Evolutionary conservation across 176 grass and related monocot species (phyloP).

Genomic region (Musa beccarii): DNA sequence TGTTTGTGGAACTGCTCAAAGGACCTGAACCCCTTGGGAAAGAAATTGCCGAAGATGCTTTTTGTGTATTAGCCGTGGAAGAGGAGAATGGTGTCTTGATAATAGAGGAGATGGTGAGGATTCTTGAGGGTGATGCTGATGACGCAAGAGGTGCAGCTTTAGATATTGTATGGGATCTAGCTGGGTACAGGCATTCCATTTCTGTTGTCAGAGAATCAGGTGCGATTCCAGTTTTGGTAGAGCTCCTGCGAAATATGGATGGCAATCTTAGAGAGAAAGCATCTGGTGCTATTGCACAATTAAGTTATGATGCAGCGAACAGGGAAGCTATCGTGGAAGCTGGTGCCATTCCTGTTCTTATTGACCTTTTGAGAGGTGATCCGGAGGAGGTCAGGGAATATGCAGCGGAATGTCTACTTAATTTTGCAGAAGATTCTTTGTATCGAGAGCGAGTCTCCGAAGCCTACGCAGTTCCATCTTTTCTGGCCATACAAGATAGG

Average conservation of each 20-base stretch:
- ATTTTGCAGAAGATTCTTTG: conserved; percentile 15
- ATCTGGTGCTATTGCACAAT: conserved; percentile 15
- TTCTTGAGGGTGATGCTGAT: not conserved
- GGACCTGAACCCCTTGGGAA: conserved; percentile 16
- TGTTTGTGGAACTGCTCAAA: conserved; percentile 12
- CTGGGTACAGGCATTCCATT: conserved; percentile 9
- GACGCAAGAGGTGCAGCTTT: conserved; percentile 10
- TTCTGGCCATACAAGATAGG: conserved; percentile 9
- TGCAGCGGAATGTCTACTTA: conserved; percentile 11
- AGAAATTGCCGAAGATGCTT: conserved; percentile 19
- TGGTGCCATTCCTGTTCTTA: conserved; percentile 11
- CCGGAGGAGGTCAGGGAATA: conserved; percentile 13
- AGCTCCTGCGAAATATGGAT: not conserved
- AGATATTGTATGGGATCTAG: conserved; percentile 17
- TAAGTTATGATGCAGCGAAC: conserved; percentile 15
- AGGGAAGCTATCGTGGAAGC: conserved; percentile 13
- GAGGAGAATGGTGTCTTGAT: conserved; percentile 17
- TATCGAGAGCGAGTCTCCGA: not conserved
- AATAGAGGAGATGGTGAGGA: conserved; percentile 18
- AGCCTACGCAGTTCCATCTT: conserved; percentile 2
- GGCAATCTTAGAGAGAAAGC: conserved; percentile 6
- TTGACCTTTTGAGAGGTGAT: conserved; percentile 9
- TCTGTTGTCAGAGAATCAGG: conserved; percentile 9
- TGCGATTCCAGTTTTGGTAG: conserved; percentile 3
- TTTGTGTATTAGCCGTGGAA: conserved; percentile 13